A percentile compares a stretch with the other conserved stretches of the same genome.
Evolutionary conservation across 768 basidiomycete species (phyloP).

Genomic region (Rickenella mellea): DNA sequence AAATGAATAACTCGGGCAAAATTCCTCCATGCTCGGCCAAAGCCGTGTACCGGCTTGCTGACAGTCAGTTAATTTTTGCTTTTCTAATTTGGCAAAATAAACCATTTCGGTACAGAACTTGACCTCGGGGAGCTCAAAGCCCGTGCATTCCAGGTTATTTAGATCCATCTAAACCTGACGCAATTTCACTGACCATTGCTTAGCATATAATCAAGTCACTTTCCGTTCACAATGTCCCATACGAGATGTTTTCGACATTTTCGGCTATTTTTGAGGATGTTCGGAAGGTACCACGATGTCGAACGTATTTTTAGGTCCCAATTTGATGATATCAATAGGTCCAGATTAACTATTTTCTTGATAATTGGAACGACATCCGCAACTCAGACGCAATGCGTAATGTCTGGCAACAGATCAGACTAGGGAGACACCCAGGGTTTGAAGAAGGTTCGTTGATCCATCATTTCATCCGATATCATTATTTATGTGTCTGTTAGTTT

Average conservation of each 20-base stretch:
- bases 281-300: conserved; percentile 40
- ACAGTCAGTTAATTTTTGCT: conserved; percentile 41
- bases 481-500: conserved; percentile 5
- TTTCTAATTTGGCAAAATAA: neutral
- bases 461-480: conserved; percentile 7
- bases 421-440: conserved; percentile 78
- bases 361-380: conserved; percentile 77
- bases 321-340: conserved; percentile 24
- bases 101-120: conserved; percentile 36
- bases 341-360: conserved; percentile 70
- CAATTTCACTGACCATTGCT: neutral
- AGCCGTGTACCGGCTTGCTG: conserved; percentile 75
- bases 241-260: conserved; percentile 82
- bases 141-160: conserved; percentile 48
- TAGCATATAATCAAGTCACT: conserved; percentile 73
- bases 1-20: conserved; percentile 43
- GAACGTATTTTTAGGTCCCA: neutral
- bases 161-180: neutral
- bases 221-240: conserved; percentile 71
- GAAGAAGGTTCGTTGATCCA: conserved; percentile 52
- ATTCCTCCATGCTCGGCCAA: conserved; percentile 78
- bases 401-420: conserved; percentile 80
- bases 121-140: conserved; percentile 65
- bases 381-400: conserved; percentile 74
- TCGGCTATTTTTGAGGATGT: conserved; percentile 76